Evolutionary conservation across 805 yeast species (phyloP).

Genomic region (Starmerella asiatica): DNA sequence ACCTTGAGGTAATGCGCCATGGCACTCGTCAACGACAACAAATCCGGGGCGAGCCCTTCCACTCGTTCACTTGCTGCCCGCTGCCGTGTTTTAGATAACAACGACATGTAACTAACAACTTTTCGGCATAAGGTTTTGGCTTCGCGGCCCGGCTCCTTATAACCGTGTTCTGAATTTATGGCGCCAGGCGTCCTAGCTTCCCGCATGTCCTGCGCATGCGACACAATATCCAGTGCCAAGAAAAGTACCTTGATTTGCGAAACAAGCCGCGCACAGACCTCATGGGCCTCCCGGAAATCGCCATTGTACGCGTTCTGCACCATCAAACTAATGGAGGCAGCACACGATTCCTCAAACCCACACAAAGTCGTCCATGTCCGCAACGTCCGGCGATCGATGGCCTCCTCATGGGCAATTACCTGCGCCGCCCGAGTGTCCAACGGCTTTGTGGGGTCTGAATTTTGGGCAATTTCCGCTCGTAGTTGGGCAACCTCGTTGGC

Average conservation of each 20-base stretch:
- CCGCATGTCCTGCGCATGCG: neutral
- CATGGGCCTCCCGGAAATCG: constrained; percentile 51
- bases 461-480: constrained; percentile 4
- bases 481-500: constrained; percentile 6
- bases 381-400: constrained; percentile 44
- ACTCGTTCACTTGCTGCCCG: constrained; percentile 12
- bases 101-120: constrained; percentile 75
- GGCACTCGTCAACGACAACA: constrained; percentile 74
- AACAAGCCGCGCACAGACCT: constrained; percentile 58
- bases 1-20: constrained; percentile 86
- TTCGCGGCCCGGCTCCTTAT: constrained; percentile 32
- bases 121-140: constrained; percentile 84
- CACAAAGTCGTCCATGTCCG: constrained; percentile 79
- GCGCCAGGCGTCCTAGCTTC: neutral
- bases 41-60: constrained; percentile 24
- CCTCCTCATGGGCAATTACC: constrained; percentile 37
- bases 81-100: constrained; percentile 47
- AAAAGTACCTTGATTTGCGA: constrained; percentile 64
- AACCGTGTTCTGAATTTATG: neutral
- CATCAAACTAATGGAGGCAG: constrained; percentile 84
- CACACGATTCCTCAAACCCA: constrained; percentile 80
- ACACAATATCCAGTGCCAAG: constrained; percentile 45
- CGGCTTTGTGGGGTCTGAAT: constrained; percentile 5
- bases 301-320: constrained; percentile 67
- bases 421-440: constrained; percentile 13